phyloP scores from a whole-genome alignment of 352 stramenopile species.

The Globisporangium viniferum region DNA sequence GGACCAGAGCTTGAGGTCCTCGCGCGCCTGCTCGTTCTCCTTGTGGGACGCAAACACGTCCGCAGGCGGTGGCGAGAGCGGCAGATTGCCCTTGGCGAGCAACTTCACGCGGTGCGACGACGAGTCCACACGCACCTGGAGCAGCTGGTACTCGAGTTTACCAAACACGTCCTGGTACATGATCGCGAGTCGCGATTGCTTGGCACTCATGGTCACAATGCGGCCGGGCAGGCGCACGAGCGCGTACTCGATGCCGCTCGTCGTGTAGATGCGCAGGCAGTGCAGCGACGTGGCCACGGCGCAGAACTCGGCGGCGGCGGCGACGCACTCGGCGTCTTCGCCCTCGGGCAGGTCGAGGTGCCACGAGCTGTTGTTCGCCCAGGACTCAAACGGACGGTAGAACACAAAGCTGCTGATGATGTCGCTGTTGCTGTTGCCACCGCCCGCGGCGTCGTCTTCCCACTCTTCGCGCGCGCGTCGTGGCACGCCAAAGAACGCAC shows the following conservation, averaged over 20 bases:
- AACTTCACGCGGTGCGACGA: conserved; percentile 42
- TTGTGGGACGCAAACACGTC: conserved; percentile 75
- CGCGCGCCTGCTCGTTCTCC: conserved; percentile 44
- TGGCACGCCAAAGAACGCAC: conserved; percentile 72
- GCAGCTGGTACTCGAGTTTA: conserved; percentile 50
- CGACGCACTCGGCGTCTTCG: conserved; percentile 75
- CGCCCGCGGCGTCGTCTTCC: conserved; percentile 38
- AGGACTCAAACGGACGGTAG: conserved; percentile 84
- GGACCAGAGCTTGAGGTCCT: conserved; percentile 47
- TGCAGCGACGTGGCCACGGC: conserved; percentile 72
- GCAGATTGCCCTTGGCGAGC: conserved; percentile 45
- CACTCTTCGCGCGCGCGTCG: conserved; percentile 58
- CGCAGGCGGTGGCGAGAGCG: conserved; percentile 49
- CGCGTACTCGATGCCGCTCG: conserved; percentile 61
- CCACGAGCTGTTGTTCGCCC: conserved; percentile 79
- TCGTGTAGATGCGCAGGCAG: conserved; percentile 70
- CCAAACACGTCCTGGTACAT: conserved; percentile 56
- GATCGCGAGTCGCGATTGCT: conserved; percentile 53
- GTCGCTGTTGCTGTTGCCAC: conserved; percentile 31
- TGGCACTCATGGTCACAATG: conserved; percentile 71
- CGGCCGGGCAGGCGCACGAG: conserved; percentile 58
- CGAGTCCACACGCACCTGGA: conserved; percentile 39
- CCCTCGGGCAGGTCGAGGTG: conserved; percentile 59
- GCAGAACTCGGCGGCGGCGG: conserved; percentile 59
- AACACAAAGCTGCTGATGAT: conserved; percentile 73